Evolutionary conservation across 352 stramenopile species (phyloP).

Genomic region (Phytopythium delawarense): DNA sequence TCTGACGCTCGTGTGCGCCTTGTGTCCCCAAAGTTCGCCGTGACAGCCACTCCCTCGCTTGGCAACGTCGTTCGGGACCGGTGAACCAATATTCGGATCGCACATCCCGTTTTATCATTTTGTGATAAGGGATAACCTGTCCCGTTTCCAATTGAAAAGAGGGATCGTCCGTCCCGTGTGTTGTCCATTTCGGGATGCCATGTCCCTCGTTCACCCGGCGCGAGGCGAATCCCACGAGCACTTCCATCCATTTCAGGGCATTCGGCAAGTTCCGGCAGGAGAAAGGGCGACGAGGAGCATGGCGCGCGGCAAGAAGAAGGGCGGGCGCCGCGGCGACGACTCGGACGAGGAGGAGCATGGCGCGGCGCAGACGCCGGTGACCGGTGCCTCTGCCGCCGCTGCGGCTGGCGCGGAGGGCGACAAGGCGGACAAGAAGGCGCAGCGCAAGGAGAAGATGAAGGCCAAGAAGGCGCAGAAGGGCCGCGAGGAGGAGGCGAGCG

Average conservation of each 20-base stretch:
- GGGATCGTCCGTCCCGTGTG: neutral
- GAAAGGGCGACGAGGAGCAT: conserved; percentile 18
- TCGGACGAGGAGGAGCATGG: conserved; percentile 59
- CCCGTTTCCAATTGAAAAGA: neutral
- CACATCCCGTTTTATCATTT: neutral
- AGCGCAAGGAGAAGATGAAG: conserved; percentile 77
- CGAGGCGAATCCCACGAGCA: neutral
- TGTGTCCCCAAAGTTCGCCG: conserved; percentile 28
- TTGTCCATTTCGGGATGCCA: neutral
- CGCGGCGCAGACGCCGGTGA: conserved; percentile 6
- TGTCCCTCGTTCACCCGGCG: neutral
- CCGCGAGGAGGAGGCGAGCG: conserved; percentile 31
- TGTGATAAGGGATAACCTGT: neutral
- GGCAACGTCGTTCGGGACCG: neutral
- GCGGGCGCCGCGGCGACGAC: conserved; percentile 60
- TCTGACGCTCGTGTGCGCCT: neutral
- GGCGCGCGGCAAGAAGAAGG: conserved; percentile 83
- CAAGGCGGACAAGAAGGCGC: conserved; percentile 70
- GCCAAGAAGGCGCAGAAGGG: conserved; percentile 53
- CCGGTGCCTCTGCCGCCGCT: conserved; percentile 20
- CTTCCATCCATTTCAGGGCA: conserved; percentile 5
- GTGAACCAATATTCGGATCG: neutral
- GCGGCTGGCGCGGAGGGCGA: conserved; percentile 16
- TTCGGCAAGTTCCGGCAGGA: neutral
- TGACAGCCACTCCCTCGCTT: conserved; percentile 42